Evolutionary conservation across 1,284 basidiomycete species (phyloP), one percentile per base, ranked within the genome.

Genomic region (Ustilago lituana): DNA sequence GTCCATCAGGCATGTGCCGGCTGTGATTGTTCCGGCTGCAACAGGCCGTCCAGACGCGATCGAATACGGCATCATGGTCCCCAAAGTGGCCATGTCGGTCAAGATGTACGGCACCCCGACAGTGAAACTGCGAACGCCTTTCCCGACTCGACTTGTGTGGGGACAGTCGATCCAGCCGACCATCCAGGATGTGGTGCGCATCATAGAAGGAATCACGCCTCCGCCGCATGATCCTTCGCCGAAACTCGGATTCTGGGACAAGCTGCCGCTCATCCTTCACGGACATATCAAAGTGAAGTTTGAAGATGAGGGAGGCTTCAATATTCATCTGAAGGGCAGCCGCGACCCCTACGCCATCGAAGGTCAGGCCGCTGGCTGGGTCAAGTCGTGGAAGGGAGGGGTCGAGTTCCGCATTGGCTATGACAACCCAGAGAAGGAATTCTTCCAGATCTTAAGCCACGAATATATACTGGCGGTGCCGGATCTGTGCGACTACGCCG

Each of bases 231-330:
- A 98, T 83, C 86, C 89, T n/a, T 95, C 93, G 5, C 90, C 92
- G 12, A 86, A 88, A 22, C 82, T 95, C 53, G 94, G 93, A 2
- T 97, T 97, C 82, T 98, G 95, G 95, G 94, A 98, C 81, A 98
- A 89, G 89, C 26, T 76, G 51, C 68, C 73, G 9, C 48, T 78
- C 9, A 58, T 91, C 15, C 86, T 95, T 64, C 94, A 97, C 78
- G 94, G 94, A 89, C 88, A 85, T 33, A 81, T 91, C n/a, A 85
- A 86, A 49, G 84, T 91, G 31, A 85, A 87, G 20, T 96, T 97
- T 77, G 84, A 84, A 20, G 79, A 79, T 35, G 76, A 80, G 22
- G 87, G 89, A 17, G 90, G 91, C 45, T 87, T 92, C 24, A 89
- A 91, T 59, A 84, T 93, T 91, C 46, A n/a, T 41, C 53, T 73